Conservation (phyloP, 2,329 filamentous ascomycete genomes). For the Neopestalotiopsis sp. region DNA sequence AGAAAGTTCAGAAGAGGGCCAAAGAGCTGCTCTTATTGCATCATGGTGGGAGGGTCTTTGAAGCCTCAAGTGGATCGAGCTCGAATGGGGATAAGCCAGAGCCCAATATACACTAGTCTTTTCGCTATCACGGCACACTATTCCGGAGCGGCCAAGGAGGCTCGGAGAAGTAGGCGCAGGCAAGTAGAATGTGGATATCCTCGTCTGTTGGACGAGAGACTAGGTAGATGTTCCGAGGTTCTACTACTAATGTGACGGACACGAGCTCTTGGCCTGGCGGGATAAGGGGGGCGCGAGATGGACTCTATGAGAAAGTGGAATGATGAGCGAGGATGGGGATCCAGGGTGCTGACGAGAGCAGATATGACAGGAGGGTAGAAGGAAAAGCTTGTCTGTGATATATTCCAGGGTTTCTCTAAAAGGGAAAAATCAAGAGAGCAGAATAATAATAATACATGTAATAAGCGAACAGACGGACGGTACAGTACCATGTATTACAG, state of each 20-base stretch:
- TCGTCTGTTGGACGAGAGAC: too few species aligned
- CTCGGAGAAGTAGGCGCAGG: background rate
- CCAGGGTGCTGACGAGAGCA: too few species aligned
- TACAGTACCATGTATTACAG: background rate
- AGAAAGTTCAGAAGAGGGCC: background rate
- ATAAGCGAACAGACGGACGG: slow-evolving; percentile 8
- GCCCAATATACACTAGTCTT: slow-evolving; percentile 5
- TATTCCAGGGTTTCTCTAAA: background rate
- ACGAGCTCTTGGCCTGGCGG: background rate
- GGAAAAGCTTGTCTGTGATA: background rate
- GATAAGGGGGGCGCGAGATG: background rate
- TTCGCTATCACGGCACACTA: slow-evolving; percentile 1
- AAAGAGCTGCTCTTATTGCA: slow-evolving; percentile 10
- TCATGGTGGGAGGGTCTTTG: slow-evolving; percentile 1
- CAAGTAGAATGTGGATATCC: background rate
- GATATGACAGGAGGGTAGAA: background rate
- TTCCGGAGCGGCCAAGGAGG: slow-evolving; percentile 1
- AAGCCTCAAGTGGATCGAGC: slow-evolving; percentile 8
- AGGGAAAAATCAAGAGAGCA: too few species aligned
- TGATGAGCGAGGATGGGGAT: background rate
- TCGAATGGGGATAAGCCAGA: slow-evolving; percentile 9
- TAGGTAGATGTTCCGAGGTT: background rate
- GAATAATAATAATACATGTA: background rate
- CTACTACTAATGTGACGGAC: background rate
- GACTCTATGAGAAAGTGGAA: background rate